Evolutionary conservation across 495 filamentous ascomycete genomes (phyloP).

Genomic region (Penicillium ochrochloron): DNA sequence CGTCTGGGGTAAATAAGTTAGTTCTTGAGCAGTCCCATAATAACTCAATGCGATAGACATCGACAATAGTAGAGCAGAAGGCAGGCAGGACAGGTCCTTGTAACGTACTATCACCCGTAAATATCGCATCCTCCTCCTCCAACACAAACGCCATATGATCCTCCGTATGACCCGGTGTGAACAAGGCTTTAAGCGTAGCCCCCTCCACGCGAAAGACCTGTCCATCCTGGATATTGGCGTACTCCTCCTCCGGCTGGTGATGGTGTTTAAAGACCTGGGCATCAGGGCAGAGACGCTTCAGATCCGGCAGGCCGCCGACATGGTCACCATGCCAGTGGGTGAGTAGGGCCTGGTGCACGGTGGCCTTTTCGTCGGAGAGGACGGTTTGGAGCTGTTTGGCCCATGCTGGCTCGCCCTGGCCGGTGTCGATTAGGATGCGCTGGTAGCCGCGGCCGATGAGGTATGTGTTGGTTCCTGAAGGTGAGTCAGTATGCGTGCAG

Average conservation of each 20-base stretch:
- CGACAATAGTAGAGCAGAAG: background rate
- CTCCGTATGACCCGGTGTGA: conserved; percentile 83
- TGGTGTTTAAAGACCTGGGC: conserved; percentile 57
- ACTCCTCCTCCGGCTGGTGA: conserved; percentile 37
- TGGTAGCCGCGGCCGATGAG: conserved; percentile 70
- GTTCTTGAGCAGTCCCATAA: background rate
- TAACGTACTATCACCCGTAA: conserved; percentile 80
- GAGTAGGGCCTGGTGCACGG: conserved; percentile 67
- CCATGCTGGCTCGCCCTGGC: conserved; percentile 70
- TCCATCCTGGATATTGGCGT: conserved; percentile 63
- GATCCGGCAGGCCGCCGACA: conserved; percentile 69
- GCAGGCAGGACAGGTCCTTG: background rate
- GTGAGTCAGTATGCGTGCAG: conserved; percentile 4
- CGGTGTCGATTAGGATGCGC: conserved; percentile 81
- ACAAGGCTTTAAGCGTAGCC: conserved; percentile 71
- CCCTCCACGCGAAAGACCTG: conserved; percentile 77
- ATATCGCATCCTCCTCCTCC: conserved; percentile 79
- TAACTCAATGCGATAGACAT: too few relatives aligned
- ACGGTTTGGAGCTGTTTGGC: conserved; percentile 59
- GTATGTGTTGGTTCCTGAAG: conserved; percentile 82
- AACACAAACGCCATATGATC: conserved; percentile 82
- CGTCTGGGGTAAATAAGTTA: conserved; percentile 47
- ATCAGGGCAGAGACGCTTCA: conserved; percentile 63
- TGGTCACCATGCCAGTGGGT: conserved; percentile 96
- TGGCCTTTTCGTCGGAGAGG: conserved; percentile 67